Conservation (phyloP, 2,329 filamentous ascomycete species). For the Calonectria ilicicola region DNA sequence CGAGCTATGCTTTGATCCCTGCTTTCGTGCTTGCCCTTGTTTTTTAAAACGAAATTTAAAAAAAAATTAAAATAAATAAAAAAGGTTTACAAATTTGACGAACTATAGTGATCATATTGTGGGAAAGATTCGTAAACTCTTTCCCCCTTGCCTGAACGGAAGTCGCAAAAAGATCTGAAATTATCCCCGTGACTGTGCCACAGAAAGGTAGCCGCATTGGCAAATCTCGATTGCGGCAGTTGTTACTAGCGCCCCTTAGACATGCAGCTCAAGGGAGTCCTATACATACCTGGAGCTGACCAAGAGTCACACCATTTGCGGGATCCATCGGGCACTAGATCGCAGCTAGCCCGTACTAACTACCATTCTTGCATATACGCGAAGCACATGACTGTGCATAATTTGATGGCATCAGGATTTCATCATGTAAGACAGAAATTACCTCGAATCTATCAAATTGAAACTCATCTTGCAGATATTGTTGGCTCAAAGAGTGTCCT, state of each 20-base stretch:
- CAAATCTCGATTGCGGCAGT: background rate
- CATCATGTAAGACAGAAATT: background rate
- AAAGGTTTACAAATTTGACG: too few species aligned
- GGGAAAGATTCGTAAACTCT: too few species aligned
- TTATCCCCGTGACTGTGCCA: background rate
- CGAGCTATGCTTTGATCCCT: too few species aligned
- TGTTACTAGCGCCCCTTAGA: background rate
- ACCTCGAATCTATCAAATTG: background rate
- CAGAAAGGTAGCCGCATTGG: background rate
- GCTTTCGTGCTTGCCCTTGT: background rate
- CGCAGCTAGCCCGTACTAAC: background rate
- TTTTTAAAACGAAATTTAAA: too few species aligned
- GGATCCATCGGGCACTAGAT: background rate
- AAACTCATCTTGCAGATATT: background rate
- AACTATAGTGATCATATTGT: too few species aligned
- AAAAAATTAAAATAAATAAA: too few species aligned
- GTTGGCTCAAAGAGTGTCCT: background rate
- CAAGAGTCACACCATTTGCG: background rate
- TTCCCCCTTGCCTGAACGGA: too few species aligned
- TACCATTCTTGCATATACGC: background rate
- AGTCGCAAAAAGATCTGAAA: background rate
- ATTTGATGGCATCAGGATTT: too few species aligned
- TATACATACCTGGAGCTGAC: background rate
- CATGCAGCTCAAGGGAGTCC: too few species aligned
- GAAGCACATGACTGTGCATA: background rate